Percentiles rank a stretch among this genome's conserved stretches.
These are phyloP conservation scores for Astrothelium macrocarpum DNA, from an alignment of 495 filamentous ascomycete species.

Conservation along the genomic window DNA sequence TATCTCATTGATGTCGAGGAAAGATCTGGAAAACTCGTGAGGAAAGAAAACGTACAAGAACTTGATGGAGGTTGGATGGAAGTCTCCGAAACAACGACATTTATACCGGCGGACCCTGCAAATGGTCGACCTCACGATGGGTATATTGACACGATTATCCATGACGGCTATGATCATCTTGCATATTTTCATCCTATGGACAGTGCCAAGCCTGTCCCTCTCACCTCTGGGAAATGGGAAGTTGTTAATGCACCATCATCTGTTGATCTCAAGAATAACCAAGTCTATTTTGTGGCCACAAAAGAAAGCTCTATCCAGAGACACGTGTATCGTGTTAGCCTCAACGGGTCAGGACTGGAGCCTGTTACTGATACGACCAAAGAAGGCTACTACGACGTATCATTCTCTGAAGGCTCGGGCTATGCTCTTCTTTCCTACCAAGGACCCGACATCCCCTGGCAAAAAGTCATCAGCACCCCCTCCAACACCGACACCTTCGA, in stretches of 20 bases:
- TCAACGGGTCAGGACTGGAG: conserved; percentile 63
- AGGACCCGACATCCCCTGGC: conserved; percentile 83
- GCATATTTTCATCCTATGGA: conserved; percentile 93
- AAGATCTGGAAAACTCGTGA: conserved; percentile 68
- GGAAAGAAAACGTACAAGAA: conserved; percentile 63
- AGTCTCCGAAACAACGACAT: conserved; percentile 75
- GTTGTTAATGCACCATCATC: conserved; percentile 82
- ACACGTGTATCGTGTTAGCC: conserved; percentile 79
- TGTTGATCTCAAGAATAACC: conserved; percentile 70
- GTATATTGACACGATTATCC: conserved; percentile 85
- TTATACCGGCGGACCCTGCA: conserved; percentile 70
- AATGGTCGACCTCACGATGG: conserved; percentile 75
- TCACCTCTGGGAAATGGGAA: conserved; percentile 88
- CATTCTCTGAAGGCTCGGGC: conserved; percentile 71
- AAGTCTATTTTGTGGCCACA: conserved; percentile 85
- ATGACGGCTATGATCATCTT: conserved; percentile 81
- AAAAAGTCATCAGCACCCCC: conserved; percentile 79
- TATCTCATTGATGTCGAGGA: conserved; percentile 71
- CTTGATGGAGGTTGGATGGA: conserved; percentile 97
- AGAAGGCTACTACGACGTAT: conserved; percentile 75
- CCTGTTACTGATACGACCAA: conserved; percentile 65
- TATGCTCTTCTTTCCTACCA: conserved; percentile 75
- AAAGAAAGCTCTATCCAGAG: conserved; percentile 80
- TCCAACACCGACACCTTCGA: conserved; percentile 54
- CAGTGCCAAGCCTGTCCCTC: conserved; percentile 64